Evolutionary conservation across 352 stramenopile genomes (phyloP), one percentile per base, ranked within the genome.

Genomic region (Phytophthora crassamura): DNA sequence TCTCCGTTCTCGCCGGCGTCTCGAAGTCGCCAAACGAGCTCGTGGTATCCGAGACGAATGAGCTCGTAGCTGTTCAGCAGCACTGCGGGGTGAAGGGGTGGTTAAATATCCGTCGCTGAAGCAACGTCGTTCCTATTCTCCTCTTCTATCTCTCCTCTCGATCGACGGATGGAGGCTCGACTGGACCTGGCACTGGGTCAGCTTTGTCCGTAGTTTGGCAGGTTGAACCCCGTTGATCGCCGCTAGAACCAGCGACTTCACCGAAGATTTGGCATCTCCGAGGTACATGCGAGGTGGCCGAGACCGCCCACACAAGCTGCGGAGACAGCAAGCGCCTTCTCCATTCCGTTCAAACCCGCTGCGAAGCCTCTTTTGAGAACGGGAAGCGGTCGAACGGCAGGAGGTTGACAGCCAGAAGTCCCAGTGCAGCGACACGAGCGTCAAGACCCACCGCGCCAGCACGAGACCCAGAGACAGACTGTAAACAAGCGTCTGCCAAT

Each of bases 301-400:
- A 77, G 51, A 10, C 72, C 72, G n/a, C 72, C 72, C 18, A 75
- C 53, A 40, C 75, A 68, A 20, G 47, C 51, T 7, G 64, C 63
- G 4, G 52, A 48, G 5, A 80, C 14, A 1, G 65, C 73, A 1
- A 81, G 25, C 2, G 66, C 55, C 8, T 74, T 64, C 43, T 82
- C 69, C 8, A 72, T 38, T n/a, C 58, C 42, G 18, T 59, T 60
- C 4, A 52, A 25, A 32, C 15, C 14, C 22, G 56, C 4, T 9
- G 45, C 22, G 1, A 30, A n/a, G 14, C 32, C 8, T 48, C 34
- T 39, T 46, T 34, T 58, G 14, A 7, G 25, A 45, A 52, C 40
- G 1, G 35, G 46, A 34, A 72, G 70, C 39, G 59, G 63, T 32
- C 22, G 70, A 34, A 33, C 4, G 69, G 63, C 0, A 82, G 10